Evolutionary conservation across 805 yeast species (phyloP).

Genomic region (Pichia insulana): DNA sequence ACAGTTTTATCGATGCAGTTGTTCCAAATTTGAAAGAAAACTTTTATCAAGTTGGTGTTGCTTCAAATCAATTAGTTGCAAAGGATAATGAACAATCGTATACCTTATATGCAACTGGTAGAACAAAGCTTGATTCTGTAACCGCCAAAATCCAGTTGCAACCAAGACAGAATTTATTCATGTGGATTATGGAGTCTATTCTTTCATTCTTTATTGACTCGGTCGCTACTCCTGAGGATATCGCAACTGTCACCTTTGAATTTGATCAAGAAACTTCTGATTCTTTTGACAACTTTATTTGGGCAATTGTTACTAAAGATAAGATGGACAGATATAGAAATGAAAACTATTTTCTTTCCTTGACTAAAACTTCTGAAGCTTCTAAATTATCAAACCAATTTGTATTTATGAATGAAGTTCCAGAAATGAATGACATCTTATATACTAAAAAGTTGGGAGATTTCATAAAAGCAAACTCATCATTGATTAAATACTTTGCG

Average conservation of each 20-base stretch:
- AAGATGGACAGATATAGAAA: conserved; percentile 72
- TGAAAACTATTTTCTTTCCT: conserved; percentile 70
- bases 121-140: conserved; percentile 63
- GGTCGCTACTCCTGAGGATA: conserved; percentile 47
- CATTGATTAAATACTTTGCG: conserved; percentile 56
- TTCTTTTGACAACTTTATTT: conserved; percentile 60
- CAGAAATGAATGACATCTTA: conserved; percentile 67
- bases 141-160: conserved; percentile 53
- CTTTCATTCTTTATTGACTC: conserved; percentile 51
- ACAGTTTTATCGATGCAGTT: conserved; percentile 38
- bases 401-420: conserved; percentile 84
- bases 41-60: conserved; percentile 71
- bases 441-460: conserved; percentile 43
- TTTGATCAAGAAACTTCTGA: conserved; percentile 36
- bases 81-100: conserved; percentile 57
- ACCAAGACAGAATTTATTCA: conserved; percentile 72
- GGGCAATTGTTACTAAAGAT: conserved; percentile 78
- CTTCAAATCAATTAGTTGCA: conserved; percentile 36
- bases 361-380: conserved; percentile 76
- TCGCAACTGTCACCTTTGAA: conserved; percentile 52
- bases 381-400: conserved; percentile 59
- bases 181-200: conserved; percentile 55
- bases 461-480: conserved; percentile 30
- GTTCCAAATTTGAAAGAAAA: conserved; percentile 49
- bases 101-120: conserved; percentile 78